Conservation (phyloP, 2,329 filamentous ascomycete species). For the Scedosporium minutisporum region DNA sequence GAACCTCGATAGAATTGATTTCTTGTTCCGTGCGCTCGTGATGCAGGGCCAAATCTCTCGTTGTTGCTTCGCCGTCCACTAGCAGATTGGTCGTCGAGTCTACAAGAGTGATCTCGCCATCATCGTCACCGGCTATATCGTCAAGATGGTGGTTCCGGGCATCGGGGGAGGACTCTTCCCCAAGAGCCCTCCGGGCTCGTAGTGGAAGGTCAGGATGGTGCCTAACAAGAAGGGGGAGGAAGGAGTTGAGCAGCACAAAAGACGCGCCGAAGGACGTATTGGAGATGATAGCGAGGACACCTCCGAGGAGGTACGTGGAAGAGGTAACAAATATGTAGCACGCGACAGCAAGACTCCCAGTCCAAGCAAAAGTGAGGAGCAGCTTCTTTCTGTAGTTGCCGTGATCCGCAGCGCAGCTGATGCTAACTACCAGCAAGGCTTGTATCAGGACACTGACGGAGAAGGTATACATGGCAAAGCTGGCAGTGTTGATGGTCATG, state of each 20-base stretch:
- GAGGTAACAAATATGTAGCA: conserved; percentile 72
- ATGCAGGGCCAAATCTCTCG: neutral
- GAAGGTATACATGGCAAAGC: conserved; percentile 98
- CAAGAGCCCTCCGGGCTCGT: conserved; percentile 4
- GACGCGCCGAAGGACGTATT: conserved; percentile 94
- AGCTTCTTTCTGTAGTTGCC: conserved; percentile 85
- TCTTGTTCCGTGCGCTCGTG: conserved; percentile 15
- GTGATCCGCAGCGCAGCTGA: conserved; percentile 92
- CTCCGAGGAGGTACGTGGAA: conserved; percentile 68
- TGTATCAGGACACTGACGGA: conserved; percentile 85
- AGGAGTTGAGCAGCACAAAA: conserved; percentile 92
- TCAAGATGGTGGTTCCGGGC: neutral
- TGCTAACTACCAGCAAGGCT: conserved; percentile 84
- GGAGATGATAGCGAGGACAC: conserved; percentile 75
- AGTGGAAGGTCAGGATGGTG: conserved; percentile 53
- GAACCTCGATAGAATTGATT: conserved; percentile 57
- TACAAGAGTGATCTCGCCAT: neutral
- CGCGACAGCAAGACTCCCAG: conserved; percentile 78
- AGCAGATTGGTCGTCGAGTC: neutral
- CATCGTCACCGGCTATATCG: neutral
- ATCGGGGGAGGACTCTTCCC: conserved; percentile 17
- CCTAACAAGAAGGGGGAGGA: conserved; percentile 80
- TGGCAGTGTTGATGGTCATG: conserved; percentile 84
- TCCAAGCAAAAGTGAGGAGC: conserved; percentile 72
- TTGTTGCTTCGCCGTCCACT: neutral